These are phyloP conservation scores for Phytopythium oedochilum DNA, from an alignment of 352 stramenopile species.

Conservation along the genomic window DNA sequence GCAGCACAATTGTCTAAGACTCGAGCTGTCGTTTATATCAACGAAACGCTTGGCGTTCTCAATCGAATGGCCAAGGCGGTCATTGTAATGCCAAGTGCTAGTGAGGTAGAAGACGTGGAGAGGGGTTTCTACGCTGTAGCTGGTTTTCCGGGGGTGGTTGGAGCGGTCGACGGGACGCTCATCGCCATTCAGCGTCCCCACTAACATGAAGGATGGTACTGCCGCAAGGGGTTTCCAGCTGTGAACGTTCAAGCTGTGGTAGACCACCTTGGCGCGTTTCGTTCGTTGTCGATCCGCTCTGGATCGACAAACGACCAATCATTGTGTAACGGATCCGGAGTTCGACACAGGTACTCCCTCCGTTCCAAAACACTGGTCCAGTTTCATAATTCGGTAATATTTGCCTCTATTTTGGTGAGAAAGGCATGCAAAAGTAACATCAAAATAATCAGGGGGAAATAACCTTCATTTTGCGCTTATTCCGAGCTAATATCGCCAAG, in stretches of 20 bases:
- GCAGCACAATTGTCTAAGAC: slow-evolving; percentile 10
- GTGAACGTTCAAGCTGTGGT: slow-evolving; percentile 17
- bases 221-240: slow-evolving; percentile 6
- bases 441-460: background rate
- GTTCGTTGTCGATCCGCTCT: slow-evolving; percentile 10
- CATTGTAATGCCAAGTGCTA: background rate
- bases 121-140: slow-evolving; percentile 2
- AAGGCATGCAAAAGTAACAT: background rate
- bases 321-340: slow-evolving; percentile 12
- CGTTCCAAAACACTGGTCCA: background rate
- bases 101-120: slow-evolving; percentile 5
- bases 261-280: slow-evolving; percentile 6
- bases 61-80: slow-evolving; percentile 3
- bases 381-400: background rate
- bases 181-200: slow-evolving; percentile 6
- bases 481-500: background rate
- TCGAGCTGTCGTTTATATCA: slow-evolving; percentile 13
- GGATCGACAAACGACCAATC: slow-evolving; percentile 16
- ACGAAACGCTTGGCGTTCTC: slow-evolving; percentile 9
- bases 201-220: slow-evolving; percentile 16
- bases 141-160: slow-evolving; percentile 8
- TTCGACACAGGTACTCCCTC: slow-evolving; percentile 8
- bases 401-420: background rate
- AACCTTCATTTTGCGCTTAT: background rate
- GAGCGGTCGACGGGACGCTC: slow-evolving; percentile 9